Conservation (phyloP, 768 basidiomycete genomes). For the Lenzites betulinus region DNA sequence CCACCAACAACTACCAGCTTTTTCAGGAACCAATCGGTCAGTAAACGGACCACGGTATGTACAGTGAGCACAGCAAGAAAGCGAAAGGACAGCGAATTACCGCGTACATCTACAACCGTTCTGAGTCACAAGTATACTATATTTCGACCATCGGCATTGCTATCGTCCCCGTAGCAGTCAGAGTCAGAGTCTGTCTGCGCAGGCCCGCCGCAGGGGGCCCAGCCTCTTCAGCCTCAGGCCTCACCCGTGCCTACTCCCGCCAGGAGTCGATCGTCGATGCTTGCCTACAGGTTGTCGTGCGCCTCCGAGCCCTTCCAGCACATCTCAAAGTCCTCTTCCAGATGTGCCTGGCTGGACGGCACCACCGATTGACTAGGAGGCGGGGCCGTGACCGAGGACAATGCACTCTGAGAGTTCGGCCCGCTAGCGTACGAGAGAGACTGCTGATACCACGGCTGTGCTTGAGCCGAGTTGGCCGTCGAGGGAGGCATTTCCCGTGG, state of each 20-base stretch:
- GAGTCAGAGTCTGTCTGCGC: conserved; percentile 15
- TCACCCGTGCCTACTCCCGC: not conserved
- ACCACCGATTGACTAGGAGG: conserved; percentile 3
- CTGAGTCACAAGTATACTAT: not conserved
- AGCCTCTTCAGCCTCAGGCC: not conserved
- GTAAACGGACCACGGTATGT: too few relatives aligned
- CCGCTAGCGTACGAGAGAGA: not conserved
- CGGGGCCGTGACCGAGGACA: not conserved
- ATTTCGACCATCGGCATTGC: conserved; percentile 2
- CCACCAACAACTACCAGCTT: too few relatives aligned
- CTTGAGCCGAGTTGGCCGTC: not conserved
- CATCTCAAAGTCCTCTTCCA: conserved; percentile 12
- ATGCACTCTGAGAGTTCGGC: not conserved
- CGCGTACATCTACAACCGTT: not conserved
- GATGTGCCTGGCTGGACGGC: conserved; percentile 8
- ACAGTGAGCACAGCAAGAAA: not conserved
- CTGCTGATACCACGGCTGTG: not conserved
- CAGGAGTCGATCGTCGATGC: not conserved
- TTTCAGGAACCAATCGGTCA: too few relatives aligned
- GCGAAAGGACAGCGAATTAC: too few relatives aligned
- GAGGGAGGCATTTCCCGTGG: too few relatives aligned
- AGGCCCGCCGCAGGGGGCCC: conserved; percentile 6
- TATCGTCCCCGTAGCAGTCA: conserved; percentile 19
- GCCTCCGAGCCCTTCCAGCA: conserved; percentile 1
- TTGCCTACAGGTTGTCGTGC: conserved; percentile 1